phyloP scores from a whole-genome alignment of 768 basidiomycete species.

The Neoboletus magnificus region DNA sequence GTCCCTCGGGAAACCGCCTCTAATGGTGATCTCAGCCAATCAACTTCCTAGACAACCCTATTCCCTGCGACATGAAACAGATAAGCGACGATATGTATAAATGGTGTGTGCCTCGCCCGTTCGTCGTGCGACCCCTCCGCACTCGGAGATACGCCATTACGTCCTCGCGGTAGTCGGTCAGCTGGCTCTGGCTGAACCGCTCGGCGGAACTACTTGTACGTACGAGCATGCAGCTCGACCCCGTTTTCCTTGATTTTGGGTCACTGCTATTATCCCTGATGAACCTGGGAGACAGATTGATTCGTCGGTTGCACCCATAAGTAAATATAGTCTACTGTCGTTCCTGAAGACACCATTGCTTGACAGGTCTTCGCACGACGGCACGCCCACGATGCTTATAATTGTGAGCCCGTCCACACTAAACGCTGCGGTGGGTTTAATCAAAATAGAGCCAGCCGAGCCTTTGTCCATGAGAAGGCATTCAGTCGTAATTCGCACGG shows the following conservation, averaged over 20 bases:
- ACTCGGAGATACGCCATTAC: neutral
- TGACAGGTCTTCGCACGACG: neutral
- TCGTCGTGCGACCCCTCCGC: neutral
- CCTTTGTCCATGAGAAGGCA: constrained; percentile 16
- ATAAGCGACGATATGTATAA: neutral
- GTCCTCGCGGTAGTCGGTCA: neutral
- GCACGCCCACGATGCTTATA: neutral
- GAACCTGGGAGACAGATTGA: neutral
- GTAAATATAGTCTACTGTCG: neutral
- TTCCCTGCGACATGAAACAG: neutral
- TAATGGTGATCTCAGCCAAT: neutral
- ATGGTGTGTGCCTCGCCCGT: neutral
- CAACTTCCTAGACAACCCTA: neutral
- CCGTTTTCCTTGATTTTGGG: neutral
- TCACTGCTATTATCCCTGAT: neutral
- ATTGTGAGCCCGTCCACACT: constrained; percentile 7
- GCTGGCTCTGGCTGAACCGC: neutral
- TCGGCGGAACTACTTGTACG: neutral
- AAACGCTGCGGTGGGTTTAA: constrained; percentile 15
- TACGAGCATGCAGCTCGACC: neutral
- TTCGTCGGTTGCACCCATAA: neutral
- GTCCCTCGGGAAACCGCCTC: neutral
- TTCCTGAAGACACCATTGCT: neutral
- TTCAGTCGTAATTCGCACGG: neutral
- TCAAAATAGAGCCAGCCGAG: constrained; percentile 2